Percentiles rank a stretch among this genome's conserved stretches.
These are phyloP conservation scores for Pseudogymnoascus sp. DNA, from an alignment of 2,329 filamentous ascomycete species.

Conservation along the genomic window DNA sequence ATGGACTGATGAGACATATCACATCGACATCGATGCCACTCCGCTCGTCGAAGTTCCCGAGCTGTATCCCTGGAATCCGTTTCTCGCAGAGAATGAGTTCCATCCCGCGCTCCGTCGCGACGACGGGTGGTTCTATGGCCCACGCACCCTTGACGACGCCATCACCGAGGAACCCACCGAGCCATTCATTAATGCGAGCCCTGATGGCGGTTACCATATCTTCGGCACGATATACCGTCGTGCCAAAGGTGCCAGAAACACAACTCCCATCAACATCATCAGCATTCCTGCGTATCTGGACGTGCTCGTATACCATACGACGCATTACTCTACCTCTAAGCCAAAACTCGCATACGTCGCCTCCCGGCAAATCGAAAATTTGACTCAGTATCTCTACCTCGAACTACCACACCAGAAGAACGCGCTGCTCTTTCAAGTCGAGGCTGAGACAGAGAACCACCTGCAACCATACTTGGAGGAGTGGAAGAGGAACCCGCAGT, in stretches of 20 bases:
- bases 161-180: too few species aligned
- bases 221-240: neutral
- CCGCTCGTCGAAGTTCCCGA: neutral
- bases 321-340: neutral
- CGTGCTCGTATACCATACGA: neutral
- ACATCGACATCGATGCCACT: neutral
- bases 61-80: neutral
- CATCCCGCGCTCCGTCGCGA: neutral
- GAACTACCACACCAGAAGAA: neutral
- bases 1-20: neutral
- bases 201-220: neutral
- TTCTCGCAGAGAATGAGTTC: neutral
- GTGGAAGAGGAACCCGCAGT: neutral
- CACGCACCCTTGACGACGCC: neutral
- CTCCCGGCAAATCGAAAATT: neutral
- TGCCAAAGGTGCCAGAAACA: neutral
- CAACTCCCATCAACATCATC: neutral
- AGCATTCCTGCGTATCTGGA: neutral
- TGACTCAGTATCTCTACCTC: neutral
- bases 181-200: too few species aligned
- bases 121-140: neutral
- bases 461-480: neutral
- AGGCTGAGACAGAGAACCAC: neutral
- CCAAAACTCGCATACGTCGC: neutral
- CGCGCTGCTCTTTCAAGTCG: neutral